Evolutionary conservation across 1,284 basidiomycete genomes (phyloP).

Genomic region (Tranzscheliella williamsii): DNA sequence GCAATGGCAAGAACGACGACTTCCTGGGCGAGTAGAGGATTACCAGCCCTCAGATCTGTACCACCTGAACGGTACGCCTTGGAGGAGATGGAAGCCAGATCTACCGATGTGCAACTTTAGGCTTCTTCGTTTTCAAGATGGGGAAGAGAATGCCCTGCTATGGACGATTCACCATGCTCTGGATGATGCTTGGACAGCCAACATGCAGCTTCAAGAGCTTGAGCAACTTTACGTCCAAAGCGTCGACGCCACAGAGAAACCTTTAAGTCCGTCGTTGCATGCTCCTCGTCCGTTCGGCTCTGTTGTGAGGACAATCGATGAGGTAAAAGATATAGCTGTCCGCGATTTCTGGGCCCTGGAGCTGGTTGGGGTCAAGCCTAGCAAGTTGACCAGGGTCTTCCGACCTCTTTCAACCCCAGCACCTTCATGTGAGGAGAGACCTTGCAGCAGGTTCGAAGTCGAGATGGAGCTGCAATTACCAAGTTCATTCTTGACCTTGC

Average conservation of each 20-base stretch:
- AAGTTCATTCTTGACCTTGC: not conserved
- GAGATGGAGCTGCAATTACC: not conserved
- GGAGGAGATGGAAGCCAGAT: not conserved
- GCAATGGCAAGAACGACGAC: not conserved
- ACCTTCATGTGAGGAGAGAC: too few relatives aligned
- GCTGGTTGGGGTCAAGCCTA: not conserved
- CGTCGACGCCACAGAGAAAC: too few relatives aligned
- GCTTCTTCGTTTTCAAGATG: not conserved
- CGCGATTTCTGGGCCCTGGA: not conserved
- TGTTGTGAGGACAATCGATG: not conserved
- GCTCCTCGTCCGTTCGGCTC: too few relatives aligned
- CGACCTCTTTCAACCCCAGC: not conserved
- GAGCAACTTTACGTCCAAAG: not conserved
- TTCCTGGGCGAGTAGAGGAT: not conserved
- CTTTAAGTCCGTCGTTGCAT: too few relatives aligned
- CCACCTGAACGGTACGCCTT: not conserved
- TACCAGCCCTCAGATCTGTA: not conserved
- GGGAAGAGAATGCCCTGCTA: not conserved
- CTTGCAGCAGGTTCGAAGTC: not conserved
- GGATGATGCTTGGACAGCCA: not conserved
- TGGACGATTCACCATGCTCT: conserved; percentile 1
- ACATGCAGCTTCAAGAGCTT: conserved; percentile 1
- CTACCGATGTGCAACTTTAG: not conserved
- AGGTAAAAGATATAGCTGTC: not conserved
- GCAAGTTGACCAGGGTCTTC: not conserved